Base-by-base conservation (phyloP, 2,329 filamentous ascomycete species). In the Aciculosporium take region DNA sequence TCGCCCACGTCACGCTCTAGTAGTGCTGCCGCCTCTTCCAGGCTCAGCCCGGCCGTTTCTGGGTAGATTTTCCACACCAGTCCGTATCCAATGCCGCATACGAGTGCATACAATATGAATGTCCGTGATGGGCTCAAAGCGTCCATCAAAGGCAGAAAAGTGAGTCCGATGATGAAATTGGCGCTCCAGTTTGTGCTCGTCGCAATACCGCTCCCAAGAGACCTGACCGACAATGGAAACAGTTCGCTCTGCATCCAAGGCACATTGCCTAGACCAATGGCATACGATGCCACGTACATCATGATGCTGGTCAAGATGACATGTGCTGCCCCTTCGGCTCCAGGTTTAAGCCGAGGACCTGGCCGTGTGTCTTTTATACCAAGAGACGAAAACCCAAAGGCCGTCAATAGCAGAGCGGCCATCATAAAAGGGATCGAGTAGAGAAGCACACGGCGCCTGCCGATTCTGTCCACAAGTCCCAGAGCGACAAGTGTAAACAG, bases 161-260 rank as follows among this genome's bases (percentile, higher is more conserved):
- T 91, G 46, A 94, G 63, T 0, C 87, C 88, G 1, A 95, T 71
- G 15, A 91, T 58, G 45, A 93, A 91, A 57, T 96, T 96, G 20
- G 81, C 79, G 4, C 72, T 74, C 89, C 89, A 96, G 54, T 76
- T 95, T 6, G 84, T 93, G 5, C 79, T 81, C 7, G 88, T 89
- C 2, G 81, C 74, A 5, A 85, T 59, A 0, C 79, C 79, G 44
- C 79, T 84, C 23, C 84, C 84, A 1, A 85, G 61, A 4, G 79
- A 79, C 37, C 84, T 76, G 35, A 87, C 82, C 24, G 71, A 70
- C 37, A 88, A 67, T 1, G 87, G 83, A 55, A 95, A 95, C 25
- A 94, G 72, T 63, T 96, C 89, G 51, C 81, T 85, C 63, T 94
- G 88, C 71, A 94, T 89, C 89, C 89, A 96, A 0, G 89, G 88